Evolutionary conservation across 225 moss, liverwort and hornwort species (phyloP).

Genomic region (Marchantia paleacea): DNA sequence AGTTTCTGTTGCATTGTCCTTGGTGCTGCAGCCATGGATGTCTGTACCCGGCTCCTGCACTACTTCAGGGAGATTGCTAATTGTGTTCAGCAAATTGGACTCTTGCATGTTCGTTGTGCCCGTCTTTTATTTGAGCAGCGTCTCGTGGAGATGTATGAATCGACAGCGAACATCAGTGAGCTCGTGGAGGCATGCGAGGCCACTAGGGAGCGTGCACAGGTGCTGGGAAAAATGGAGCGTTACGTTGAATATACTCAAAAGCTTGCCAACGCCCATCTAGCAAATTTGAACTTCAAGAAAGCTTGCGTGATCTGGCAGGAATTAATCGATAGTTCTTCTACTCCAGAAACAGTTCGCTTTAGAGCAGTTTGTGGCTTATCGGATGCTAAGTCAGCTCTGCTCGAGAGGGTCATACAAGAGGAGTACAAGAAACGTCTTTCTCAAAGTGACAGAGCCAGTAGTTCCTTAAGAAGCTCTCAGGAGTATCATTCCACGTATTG

Average conservation of each 20-base stretch:
- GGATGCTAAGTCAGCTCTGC: slow-evolving; percentile 62
- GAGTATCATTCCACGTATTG: slow-evolving; percentile 2
- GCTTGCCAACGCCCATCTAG: slow-evolving; percentile 53
- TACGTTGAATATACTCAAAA: slow-evolving; percentile 50
- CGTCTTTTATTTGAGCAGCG: slow-evolving; percentile 47
- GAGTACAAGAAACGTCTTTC: slow-evolving; percentile 42
- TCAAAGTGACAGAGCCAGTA: slow-evolving; percentile 20
- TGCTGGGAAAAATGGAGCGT: slow-evolving; percentile 50
- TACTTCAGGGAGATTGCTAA: slow-evolving; percentile 12
- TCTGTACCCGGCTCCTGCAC: not conserved
- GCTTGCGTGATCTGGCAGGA: slow-evolving; percentile 70
- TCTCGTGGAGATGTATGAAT: slow-evolving; percentile 77
- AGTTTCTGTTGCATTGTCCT: slow-evolving; percentile 2
- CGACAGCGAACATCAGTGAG: slow-evolving; percentile 56
- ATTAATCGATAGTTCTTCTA: slow-evolving; percentile 38
- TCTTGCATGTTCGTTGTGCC: slow-evolving; percentile 16
- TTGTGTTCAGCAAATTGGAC: not conserved
- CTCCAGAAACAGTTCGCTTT: slow-evolving; percentile 40
- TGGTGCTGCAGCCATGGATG: not conserved
- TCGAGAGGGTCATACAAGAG: slow-evolving; percentile 39
- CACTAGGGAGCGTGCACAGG: slow-evolving; percentile 47
- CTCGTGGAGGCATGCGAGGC: slow-evolving; percentile 68
- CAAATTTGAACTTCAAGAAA: slow-evolving; percentile 49
- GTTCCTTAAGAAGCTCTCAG: slow-evolving; percentile 6
- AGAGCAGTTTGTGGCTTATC: slow-evolving; percentile 58